Evolutionary conservation across 2,329 filamentous ascomycete species (phyloP).

Genomic region (Penicillium janthinellum): DNA sequence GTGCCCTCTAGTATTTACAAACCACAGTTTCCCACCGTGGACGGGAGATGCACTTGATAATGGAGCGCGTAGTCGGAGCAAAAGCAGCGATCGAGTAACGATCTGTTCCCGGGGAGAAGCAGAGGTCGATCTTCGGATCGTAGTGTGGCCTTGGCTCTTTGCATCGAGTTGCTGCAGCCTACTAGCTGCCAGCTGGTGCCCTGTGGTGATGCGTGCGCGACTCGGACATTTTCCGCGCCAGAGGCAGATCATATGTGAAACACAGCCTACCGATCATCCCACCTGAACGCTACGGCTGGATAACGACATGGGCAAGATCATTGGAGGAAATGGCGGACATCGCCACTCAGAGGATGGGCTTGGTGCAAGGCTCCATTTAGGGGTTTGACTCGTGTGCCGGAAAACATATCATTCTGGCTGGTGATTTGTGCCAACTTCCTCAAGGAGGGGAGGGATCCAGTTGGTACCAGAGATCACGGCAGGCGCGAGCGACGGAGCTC

Average conservation of each 20-base stretch:
- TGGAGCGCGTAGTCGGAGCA: conserved; percentile 4
- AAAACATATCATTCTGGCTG: background rate
- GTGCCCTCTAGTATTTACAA: background rate
- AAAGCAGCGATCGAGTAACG: conserved; percentile 6
- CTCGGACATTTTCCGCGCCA: background rate
- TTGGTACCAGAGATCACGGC: background rate
- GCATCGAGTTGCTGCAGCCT: background rate
- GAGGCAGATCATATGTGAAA: background rate
- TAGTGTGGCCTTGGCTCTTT: background rate
- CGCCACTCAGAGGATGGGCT: background rate
- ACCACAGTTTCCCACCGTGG: background rate
- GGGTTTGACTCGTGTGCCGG: background rate
- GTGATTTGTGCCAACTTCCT: background rate
- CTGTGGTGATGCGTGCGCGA: no score
- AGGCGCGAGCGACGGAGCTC: background rate
- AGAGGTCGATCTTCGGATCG: background rate
- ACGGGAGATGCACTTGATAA: conserved; percentile 19
- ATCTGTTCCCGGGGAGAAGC: background rate
- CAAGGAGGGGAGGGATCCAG: background rate
- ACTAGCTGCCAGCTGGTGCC: no score
- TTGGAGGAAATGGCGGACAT: background rate
- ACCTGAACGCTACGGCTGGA: background rate
- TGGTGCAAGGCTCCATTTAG: background rate
- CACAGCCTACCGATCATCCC: background rate
- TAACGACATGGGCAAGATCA: background rate